Conservation (phyloP, 495 filamentous ascomycete genomes). For the Neurospora sublineolata region DNA sequence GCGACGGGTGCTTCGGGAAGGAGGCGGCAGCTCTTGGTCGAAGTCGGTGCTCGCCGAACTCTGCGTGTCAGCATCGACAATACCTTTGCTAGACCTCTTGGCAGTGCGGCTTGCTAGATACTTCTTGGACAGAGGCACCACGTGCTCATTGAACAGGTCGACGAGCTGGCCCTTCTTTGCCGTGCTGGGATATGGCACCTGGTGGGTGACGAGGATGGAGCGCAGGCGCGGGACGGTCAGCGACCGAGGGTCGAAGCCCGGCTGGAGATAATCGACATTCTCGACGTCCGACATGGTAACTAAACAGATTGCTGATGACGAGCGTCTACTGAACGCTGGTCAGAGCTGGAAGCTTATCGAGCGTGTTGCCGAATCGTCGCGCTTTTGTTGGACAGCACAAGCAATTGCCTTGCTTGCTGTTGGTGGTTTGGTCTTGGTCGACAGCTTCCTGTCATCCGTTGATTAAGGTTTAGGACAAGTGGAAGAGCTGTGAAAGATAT, state of each 20-base stretch:
- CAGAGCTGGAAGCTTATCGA: neutral
- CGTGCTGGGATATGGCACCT: conserved; percentile 66
- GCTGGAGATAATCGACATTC: conserved; percentile 66
- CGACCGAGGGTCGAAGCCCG: conserved; percentile 70
- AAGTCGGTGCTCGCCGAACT: conserved; percentile 28
- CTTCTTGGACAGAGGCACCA: conserved; percentile 65
- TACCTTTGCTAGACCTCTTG: conserved; percentile 71
- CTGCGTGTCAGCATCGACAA: conserved; percentile 59
- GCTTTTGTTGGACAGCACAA: neutral
- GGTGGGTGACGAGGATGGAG: conserved; percentile 77
- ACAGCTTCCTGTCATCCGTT: neutral
- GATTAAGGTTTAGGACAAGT: neutral
- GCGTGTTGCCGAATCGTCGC: neutral
- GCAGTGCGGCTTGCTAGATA: conserved; percentile 65
- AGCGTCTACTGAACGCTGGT: neutral
- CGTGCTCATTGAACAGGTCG: conserved; percentile 66
- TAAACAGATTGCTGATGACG: neutral
- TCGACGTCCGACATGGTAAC: conserved; percentile 51
- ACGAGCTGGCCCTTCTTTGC: conserved; percentile 82
- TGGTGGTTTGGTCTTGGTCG: neutral
- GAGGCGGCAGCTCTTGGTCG: conserved; percentile 32
- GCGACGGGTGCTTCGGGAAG: conserved; percentile 17
- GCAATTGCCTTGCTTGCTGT: neutral
- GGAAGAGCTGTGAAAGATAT: neutral
- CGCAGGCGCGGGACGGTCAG: conserved; percentile 80